Evolutionary conservation across 306 rosid genomes (phyloP), one percentile per base, ranked within the genome.

Genomic region (Acmispon strigosus): DNA sequence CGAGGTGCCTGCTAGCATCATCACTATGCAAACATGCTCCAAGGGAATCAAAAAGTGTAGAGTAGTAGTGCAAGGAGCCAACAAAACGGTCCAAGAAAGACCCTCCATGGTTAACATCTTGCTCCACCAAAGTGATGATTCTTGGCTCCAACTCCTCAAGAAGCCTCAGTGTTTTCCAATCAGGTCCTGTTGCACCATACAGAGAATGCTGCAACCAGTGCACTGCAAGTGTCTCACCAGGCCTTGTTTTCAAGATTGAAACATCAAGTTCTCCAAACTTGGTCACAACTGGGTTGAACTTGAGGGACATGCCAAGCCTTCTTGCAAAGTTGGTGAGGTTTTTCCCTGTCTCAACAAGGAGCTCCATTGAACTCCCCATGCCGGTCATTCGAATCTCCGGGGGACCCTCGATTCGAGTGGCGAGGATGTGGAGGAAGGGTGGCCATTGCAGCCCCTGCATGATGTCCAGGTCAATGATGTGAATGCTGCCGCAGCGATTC

Each of bases 391-490:
- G 70, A 2, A 92, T 68, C 8, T 81, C 80, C 0, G 91, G 96
- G 0, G 85, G 83, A 1, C 97, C 96, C 57, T 88, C 96, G 62
- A 75, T 72, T 20, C 92, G 71, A 3, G 83, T 86, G 68, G 97
- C 89, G 0, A 93, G 78, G 64, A 86, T 85, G 81, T 90, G 97
- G 50, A 93, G 81, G 19, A 93, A 82, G 10, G 97, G 90, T 0
- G 98, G 97, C 98, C 98, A 93, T 78, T 90, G 98, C 16, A 93
- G 79, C 0, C 93, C 96, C 53, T 90, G 94, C 97, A 93, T 87
- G 84, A 93, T 88, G 76, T 93, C 97, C 44, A 93, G 84, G 73
- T 90, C 98, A 59, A 93, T 66, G 39, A 93, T 86, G 55, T 93
- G 97, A 50, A 93, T 72, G 18, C 32, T 74, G 0, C 83, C 86